Base-by-base conservation (phyloP, 495 filamentous ascomycete species). In the Xylaria bambusicola region DNA sequence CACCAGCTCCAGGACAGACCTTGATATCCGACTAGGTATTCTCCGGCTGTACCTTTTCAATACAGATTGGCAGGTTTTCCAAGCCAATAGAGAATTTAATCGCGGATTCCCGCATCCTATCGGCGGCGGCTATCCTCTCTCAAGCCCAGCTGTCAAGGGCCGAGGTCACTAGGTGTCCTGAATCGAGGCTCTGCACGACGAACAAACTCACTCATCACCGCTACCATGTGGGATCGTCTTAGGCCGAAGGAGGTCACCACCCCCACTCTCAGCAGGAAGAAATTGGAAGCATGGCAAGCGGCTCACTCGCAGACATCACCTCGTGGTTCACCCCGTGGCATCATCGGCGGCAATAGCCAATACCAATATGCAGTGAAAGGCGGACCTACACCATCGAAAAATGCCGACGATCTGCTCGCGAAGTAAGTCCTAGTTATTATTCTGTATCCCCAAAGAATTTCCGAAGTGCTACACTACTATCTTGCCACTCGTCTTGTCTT, bases 221-320 rank as follows among this genome's bases (percentile, higher is more conserved):
- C 23, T 24, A 24, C n/a, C 49, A 71, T 71, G 68, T 71, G 65
- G 56, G 68, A 71, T 40, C 68, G 68, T 47, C 53, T 71, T 45
- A 62, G 68, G 63, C 67, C 63, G 44, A 71, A 65, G 41, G 68
- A 68, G 26, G 52, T 55, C 18, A 46, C 61, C 26, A 49, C 61
- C 26, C 42, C 56, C 48, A 24, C 52, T 41, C 12, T 67, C 17
- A 54, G 66, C 33, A 62, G 63, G 45, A 71, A 71, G 59, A 71
- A 68, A 40, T 50, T 68, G 46, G 68, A 71, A 51, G 61, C 65
- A 44, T 71, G 66, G 65, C 68, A 71, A 40, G 64, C 66, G 21
- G 50, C 57, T 29, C 68, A 66, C n/a, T 62, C 65, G 27, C n/a
- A n/a, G n/a, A n/a, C n/a, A n/a, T n/a, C n/a, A n/a, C n/a, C n/a